Conservation (phyloP, 2,329 filamentous ascomycete genomes). For the Ilyonectria sp. region DNA sequence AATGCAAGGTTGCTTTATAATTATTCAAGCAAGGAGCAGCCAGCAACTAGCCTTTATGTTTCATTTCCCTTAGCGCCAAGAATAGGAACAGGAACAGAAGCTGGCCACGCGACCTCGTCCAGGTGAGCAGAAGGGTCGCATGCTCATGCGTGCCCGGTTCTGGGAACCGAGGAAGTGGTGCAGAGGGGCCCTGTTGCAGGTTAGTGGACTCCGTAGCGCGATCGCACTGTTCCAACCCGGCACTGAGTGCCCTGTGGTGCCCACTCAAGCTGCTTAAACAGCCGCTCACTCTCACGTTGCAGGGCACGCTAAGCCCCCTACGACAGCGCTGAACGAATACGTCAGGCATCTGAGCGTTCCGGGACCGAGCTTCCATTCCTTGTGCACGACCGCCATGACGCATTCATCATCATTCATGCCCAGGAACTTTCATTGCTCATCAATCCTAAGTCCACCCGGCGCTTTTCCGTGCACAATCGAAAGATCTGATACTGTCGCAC, state of each 20-base stretch:
- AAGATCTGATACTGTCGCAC: not conserved
- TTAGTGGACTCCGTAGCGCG: slow-evolving; percentile 20
- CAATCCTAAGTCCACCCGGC: slow-evolving; percentile 7
- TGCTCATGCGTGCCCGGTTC: slow-evolving; percentile 15
- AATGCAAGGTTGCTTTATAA: not conserved
- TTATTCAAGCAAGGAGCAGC: slow-evolving; percentile 3
- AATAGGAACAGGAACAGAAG: slow-evolving; percentile 21
- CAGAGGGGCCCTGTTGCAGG: slow-evolving; percentile 9
- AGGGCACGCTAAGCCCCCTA: slow-evolving; percentile 25
- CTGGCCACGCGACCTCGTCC: slow-evolving; percentile 21
- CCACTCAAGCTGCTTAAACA: slow-evolving; percentile 17
- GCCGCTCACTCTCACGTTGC: slow-evolving; percentile 14
- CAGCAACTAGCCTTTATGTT: not conserved
- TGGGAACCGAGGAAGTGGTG: slow-evolving; percentile 12
- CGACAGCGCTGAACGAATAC: slow-evolving; percentile 26
- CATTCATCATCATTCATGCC: slow-evolving; percentile 35
- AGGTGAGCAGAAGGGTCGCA: slow-evolving; percentile 28
- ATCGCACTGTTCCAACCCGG: slow-evolving; percentile 10
- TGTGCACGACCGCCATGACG: slow-evolving; percentile 34
- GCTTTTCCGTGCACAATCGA: not conserved
- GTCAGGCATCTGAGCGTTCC: slow-evolving; percentile 23
- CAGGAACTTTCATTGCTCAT: slow-evolving; percentile 16
- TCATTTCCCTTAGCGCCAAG: not conserved
- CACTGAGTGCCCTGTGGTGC: slow-evolving; percentile 8
- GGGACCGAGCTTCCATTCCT: slow-evolving; percentile 17